These are phyloP conservation scores for Linum usitatissimum DNA, from an alignment of 345 rosid genomes.

Conservation along the genomic window DNA sequence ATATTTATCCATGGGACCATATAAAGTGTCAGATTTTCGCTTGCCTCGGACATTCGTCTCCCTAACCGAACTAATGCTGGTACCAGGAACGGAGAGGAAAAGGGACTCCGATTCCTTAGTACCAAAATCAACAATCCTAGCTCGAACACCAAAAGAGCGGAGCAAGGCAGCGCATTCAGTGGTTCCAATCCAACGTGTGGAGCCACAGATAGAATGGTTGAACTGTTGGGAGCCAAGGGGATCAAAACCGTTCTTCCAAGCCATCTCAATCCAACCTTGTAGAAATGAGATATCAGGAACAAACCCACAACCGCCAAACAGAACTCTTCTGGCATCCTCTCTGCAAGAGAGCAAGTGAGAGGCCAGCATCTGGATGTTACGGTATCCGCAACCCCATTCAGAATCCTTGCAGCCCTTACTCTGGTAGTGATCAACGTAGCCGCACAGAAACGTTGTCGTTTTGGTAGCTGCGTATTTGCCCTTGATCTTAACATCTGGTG, in stretches of 20 bases:
- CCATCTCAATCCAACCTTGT: slow-evolving; percentile 76
- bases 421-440: slow-evolving; percentile 58
- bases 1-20: slow-evolving; percentile 69
- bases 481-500: slow-evolving; percentile 8
- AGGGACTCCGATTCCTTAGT: slow-evolving; percentile 37
- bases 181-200: slow-evolving; percentile 50
- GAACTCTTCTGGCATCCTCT: slow-evolving; percentile 30
- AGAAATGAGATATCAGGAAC: slow-evolving; percentile 67
- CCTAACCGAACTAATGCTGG: slow-evolving; percentile 19
- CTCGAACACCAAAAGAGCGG: slow-evolving; percentile 63
- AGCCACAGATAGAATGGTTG: slow-evolving; percentile 37
- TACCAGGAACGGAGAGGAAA: slow-evolving; percentile 62
- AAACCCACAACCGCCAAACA: slow-evolving; percentile 56
- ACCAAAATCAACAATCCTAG: slow-evolving; percentile 70
- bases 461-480: slow-evolving; percentile 2
- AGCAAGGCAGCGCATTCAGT: slow-evolving; percentile 73
- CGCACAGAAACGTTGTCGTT: slow-evolving; percentile 26
- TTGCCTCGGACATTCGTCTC: slow-evolving; percentile 13
- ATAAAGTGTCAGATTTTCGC: slow-evolving; percentile 25
- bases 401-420: slow-evolving; percentile 35
- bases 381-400: slow-evolving; percentile 92
- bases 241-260: slow-evolving; percentile 76
- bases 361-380: slow-evolving; percentile 65
- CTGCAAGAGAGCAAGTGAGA: slow-evolving; percentile 50
- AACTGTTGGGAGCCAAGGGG: slow-evolving; percentile 50